Conservation (phyloP, 805 yeast species). For the Osmozyma mogii region DNA sequence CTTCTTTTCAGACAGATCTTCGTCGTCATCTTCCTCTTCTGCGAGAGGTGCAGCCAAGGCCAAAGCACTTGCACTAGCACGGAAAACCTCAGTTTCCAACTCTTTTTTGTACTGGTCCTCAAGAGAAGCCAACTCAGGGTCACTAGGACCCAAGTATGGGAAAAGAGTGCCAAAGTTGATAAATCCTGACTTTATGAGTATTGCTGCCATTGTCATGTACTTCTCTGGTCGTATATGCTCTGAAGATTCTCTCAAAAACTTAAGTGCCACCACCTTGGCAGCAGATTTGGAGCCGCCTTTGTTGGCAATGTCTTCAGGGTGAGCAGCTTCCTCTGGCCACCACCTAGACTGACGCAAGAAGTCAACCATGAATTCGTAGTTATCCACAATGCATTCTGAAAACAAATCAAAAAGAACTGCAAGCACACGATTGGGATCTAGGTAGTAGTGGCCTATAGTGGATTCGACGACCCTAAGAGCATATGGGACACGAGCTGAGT, state of each 20-base stretch:
- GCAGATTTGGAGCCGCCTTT: conserved; percentile 51
- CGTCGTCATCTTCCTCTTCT: conserved; percentile 50
- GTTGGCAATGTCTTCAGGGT: conserved; percentile 26
- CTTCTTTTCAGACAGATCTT: neutral
- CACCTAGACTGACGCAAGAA: conserved; percentile 50
- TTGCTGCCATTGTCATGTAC: conserved; percentile 39
- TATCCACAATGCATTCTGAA: conserved; percentile 34
- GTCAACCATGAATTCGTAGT: conserved; percentile 39
- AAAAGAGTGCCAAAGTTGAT: conserved; percentile 57
- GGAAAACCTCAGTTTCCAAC: conserved; percentile 46
- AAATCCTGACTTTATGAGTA: conserved; percentile 59
- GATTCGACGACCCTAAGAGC: conserved; percentile 43
- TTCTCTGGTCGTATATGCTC: conserved; percentile 34
- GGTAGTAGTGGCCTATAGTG: conserved; percentile 63
- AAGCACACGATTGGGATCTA: conserved; percentile 66
- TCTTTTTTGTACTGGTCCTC: conserved; percentile 38
- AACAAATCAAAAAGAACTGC: conserved; percentile 54
- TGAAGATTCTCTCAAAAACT: conserved; percentile 22
- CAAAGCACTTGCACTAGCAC: conserved; percentile 66
- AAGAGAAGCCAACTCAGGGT: conserved; percentile 36
- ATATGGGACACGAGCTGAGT: conserved; percentile 33
- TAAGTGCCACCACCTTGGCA: conserved; percentile 46
- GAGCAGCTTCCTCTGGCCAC: conserved; percentile 50
- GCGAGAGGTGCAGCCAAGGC: conserved; percentile 82
- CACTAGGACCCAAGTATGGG: conserved; percentile 47